Percentiles rank a stretch among this genome's conserved stretches.
Conservation (phyloP, 192 early-diverging fungal species). For the Phycomyces nitens region DNA sequence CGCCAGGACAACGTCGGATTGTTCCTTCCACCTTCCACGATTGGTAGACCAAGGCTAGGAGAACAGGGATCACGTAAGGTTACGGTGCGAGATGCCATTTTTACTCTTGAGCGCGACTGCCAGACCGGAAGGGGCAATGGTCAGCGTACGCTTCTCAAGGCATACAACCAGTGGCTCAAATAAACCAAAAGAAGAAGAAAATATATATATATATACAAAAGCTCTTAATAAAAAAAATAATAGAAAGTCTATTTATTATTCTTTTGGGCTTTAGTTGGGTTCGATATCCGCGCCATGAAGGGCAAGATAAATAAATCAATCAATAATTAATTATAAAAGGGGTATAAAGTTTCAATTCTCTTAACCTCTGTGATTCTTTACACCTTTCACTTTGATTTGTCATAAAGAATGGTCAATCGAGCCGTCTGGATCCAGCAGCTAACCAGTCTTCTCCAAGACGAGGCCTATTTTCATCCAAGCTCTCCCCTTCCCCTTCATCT, state of each 20-base stretch:
- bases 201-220: too few relatives aligned
- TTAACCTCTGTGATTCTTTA: too few relatives aligned
- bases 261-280: too few relatives aligned
- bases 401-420: not conserved
- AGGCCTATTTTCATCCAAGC: not conserved
- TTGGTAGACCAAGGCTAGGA: conserved; percentile 33
- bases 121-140: conserved; percentile 42
- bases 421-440: not conserved
- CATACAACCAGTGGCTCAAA: conserved; percentile 43
- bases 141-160: conserved; percentile 43
- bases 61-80: conserved; percentile 55
- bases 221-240: too few relatives aligned
- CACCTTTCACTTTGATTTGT: not conserved
- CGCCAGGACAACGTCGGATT: not conserved
- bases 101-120: conserved; percentile 68
- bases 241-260: too few relatives aligned
- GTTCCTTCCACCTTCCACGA: conserved; percentile 20
- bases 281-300: too few relatives aligned
- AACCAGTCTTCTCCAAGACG: not conserved
- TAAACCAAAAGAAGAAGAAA: conserved; percentile 6
- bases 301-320: too few relatives aligned
- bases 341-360: too few relatives aligned
- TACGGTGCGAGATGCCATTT: conserved; percentile 69
- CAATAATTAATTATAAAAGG: too few relatives aligned
- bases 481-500: not conserved